A percentile compares a stretch with the other conserved stretches of the same genome.
phyloP scores from a whole-genome alignment of 108 stramenopile genomes.

The Nitzschia palea region DNA sequence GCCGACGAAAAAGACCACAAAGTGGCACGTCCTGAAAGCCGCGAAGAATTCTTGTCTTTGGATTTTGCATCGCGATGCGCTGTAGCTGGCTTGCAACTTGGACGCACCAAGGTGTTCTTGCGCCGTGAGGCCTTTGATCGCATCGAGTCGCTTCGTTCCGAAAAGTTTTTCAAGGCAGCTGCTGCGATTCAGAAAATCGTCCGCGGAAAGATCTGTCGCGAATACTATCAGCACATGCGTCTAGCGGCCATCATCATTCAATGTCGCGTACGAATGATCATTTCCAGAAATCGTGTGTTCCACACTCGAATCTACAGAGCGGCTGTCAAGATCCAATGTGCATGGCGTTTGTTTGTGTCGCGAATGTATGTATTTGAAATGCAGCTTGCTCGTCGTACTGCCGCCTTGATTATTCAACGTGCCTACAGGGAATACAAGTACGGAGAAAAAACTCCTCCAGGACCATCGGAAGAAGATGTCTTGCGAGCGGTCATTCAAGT shows the following conservation, averaged over 20 bases:
- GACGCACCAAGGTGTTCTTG: slow-evolving; percentile 89
- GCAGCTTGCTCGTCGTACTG: slow-evolving; percentile 35
- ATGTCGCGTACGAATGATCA: slow-evolving; percentile 62
- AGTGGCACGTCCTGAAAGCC: slow-evolving; percentile 59
- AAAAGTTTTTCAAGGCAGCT: slow-evolving; percentile 66
- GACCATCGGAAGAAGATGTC: slow-evolving; percentile 43
- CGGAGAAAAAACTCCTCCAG: slow-evolving; percentile 1
- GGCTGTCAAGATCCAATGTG: slow-evolving; percentile 49
- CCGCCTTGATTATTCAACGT: slow-evolving; percentile 51
- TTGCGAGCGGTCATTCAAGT: slow-evolving; percentile 35
- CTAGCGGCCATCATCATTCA: slow-evolving; percentile 72
- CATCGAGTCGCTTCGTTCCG: slow-evolving; percentile 73
- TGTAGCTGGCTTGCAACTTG: slow-evolving; percentile 85
- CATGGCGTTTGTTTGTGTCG: slow-evolving; percentile 54
- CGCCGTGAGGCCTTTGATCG: slow-evolving; percentile 88
- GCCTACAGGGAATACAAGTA: slow-evolving; percentile 27
- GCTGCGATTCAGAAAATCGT: slow-evolving; percentile 70
- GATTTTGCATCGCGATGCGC: slow-evolving; percentile 83
- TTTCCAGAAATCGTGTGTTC: slow-evolving; percentile 18
- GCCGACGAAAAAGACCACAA: slow-evolving; percentile 35
- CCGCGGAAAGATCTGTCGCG: slow-evolving; percentile 54
- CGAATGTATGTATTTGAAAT: slow-evolving; percentile 55
- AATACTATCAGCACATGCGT: slow-evolving; percentile 47
- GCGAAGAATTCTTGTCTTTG: slow-evolving; percentile 61
- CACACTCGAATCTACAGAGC: slow-evolving; percentile 27